Evolutionary conservation across 345 rosid genomes (phyloP).

Genomic region (Cardamine chenopodiifolia): DNA sequence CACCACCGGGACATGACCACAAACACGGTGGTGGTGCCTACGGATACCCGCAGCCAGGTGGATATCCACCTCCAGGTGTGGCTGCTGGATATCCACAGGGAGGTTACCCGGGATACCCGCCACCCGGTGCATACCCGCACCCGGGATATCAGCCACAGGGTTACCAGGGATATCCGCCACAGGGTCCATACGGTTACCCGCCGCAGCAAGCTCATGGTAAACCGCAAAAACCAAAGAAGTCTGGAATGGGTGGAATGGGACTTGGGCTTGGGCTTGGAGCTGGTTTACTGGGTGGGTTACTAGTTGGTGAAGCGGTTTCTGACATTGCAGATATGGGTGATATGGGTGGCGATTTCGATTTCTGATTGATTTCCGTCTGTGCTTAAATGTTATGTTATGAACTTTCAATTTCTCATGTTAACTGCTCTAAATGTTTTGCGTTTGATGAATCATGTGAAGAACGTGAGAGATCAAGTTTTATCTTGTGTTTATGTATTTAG

Average conservation of each 20-base stretch:
- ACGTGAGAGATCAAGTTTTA: constrained; percentile 12
- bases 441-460: constrained; percentile 16
- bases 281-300: constrained; percentile 45
- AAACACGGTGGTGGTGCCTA: constrained; percentile 36
- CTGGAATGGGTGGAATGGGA: constrained; percentile 40
- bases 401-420: constrained; percentile 21
- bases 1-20: constrained; percentile 37
- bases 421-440: neutral
- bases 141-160: constrained; percentile 41
- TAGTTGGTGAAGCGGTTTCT: constrained; percentile 41
- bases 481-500: constrained; percentile 20
- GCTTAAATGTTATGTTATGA: neutral
- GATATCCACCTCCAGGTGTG: constrained; percentile 14
- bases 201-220: constrained; percentile 33
- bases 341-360: constrained; percentile 46
- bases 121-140: constrained; percentile 37
- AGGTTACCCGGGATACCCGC: constrained; percentile 32
- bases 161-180: constrained; percentile 38
- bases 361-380: constrained; percentile 6
- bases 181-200: constrained; percentile 41
- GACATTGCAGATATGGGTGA: constrained; percentile 35
- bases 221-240: constrained; percentile 45
- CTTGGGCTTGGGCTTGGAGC: constrained; percentile 48
- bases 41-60: constrained; percentile 30
- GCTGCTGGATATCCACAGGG: constrained; percentile 18